A percentile compares a stretch with the other conserved stretches of the same genome.
phyloP scores from a whole-genome alignment of 1,284 basidiomycete species.

The Phlebopus sp. region DNA sequence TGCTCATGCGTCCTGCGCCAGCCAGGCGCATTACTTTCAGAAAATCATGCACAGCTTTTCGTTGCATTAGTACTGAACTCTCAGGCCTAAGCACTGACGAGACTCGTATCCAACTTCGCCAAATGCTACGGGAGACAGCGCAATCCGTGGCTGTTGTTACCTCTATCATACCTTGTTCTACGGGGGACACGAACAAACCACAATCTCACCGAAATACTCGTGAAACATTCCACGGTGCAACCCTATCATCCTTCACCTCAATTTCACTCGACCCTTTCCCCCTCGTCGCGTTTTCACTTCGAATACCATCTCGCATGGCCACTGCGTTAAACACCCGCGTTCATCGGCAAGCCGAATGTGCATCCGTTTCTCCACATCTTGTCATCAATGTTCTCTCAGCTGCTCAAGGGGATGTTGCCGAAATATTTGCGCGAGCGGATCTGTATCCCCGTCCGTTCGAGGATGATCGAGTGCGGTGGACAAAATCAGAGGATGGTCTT shows the following conservation, averaged over 20 bases:
- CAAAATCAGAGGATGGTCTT: conserved; percentile 48
- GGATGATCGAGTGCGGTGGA: conserved; percentile 25
- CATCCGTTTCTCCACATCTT: conserved; percentile 41
- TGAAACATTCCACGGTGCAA: conserved; percentile 73
- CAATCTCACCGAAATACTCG: conserved; percentile 5
- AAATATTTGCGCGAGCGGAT: conserved; percentile 63
- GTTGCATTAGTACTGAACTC: conserved; percentile 3
- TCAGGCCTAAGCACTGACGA: conserved; percentile 3
- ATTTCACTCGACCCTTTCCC: conserved; percentile 85
- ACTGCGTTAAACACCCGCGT: conserved; percentile 45
- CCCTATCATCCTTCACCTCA: conserved; percentile 90
- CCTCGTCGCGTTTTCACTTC: conserved; percentile 82
- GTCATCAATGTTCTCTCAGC: conserved; percentile 70
- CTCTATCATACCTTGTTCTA: conserved; percentile 37
- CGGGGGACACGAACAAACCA: not conserved
- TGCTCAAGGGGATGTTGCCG: conserved; percentile 52
- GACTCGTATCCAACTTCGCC: conserved; percentile 30
- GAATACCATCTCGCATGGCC: conserved; percentile 87
- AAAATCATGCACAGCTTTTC: not conserved
- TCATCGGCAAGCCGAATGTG: not conserved
- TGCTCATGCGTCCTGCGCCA: not conserved
- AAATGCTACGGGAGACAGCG: conserved; percentile 53
- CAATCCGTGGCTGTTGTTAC: conserved; percentile 65
- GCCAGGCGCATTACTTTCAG: not conserved
- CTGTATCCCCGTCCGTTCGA: conserved; percentile 50